Evolutionary conservation across 139 green algal genomes (phyloP), one percentile per base, ranked within the genome.

Genomic region (Bryopsis sp.): DNA sequence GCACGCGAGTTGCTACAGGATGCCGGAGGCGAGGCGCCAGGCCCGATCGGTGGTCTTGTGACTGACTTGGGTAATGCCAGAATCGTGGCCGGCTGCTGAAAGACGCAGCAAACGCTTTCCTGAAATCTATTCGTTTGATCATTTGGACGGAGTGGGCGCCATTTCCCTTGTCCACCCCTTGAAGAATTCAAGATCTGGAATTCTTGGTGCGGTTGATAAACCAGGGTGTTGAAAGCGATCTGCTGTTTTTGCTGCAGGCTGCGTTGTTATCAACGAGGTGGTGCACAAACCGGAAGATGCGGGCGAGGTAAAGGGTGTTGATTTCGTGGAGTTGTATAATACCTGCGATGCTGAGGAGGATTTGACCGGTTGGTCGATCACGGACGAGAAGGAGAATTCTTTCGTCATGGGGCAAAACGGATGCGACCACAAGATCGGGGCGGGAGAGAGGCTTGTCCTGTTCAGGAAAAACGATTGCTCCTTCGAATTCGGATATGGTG

Each of bases 301-400:
- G 24, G 59, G 59, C 31, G 59, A 67, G 7, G 8, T 26, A 7
- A 67, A 67, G 31, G 59, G 59, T 5, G 31, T 67, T 5, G 59
- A 67, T 24, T 67, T 67, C 59, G 59, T 67, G 24, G 59, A 67
- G 59, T 24, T 67, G 7, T 48, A 67, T 11, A 67, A 67, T 29
- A 6, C 32, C 32, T 67, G 59, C 31, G 59, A 67, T 24, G 59
- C 32, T 4, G 32, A 47, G 8, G 4, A 47, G 33, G 59, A 67
- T 29, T 26, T 67, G 26, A 31, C 59, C 32, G 59, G 59, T 33
- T 67, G 59, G 59, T n/a, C 34, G 31, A 26, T 67, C 59, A 39
- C 32, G 5, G 59, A 67, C 59, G 59, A 67, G 59, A 29, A 67
- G 24, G 29, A 47, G 26, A 47, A 26, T 15, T 29, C 32, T 43